Evolutionary conservation across 78 protist genomes (phyloP).

Genomic region (Dictyostelium discoideum): DNA sequence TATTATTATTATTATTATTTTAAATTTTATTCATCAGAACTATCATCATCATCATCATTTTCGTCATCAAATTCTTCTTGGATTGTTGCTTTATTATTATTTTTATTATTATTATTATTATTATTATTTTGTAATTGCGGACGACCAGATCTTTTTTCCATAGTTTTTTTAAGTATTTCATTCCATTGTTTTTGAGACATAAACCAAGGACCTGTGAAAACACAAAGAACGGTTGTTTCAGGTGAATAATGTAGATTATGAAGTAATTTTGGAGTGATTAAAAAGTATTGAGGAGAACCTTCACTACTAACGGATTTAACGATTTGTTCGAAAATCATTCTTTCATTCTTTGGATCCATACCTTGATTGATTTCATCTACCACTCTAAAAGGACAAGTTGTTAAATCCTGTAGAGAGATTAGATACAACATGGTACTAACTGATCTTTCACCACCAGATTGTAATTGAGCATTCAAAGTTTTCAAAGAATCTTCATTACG

Average conservation of each 20-base stretch:
- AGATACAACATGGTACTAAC: conserved; percentile 95
- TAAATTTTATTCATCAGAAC: background rate
- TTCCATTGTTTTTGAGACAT: conserved; percentile 70
- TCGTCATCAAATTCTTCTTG: background rate
- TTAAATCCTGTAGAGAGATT: conserved; percentile 88
- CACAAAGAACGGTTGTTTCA: conserved; percentile 83
- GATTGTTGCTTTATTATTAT: background rate
- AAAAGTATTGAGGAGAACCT: conserved; percentile 91
- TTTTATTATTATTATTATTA: too few species aligned
- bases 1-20: background rate
- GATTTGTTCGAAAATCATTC: conserved; percentile 87
- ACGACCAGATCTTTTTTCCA: background rate
- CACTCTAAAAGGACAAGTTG: conserved; percentile 92
- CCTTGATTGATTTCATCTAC: conserved; percentile 98
- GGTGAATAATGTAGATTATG: conserved; percentile 81
- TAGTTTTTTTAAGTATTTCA: background rate
- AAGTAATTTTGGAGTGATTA: conserved; percentile 95
- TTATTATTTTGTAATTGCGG: background rate
- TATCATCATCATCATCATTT: background rate
- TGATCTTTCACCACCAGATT: conserved; percentile 94
- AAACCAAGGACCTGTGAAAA: conserved; percentile 91
- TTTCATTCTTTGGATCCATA: conserved; percentile 94
- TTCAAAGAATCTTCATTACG: conserved; percentile 71
- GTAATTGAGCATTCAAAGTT: conserved; percentile 71
- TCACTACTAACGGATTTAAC: conserved; percentile 63